A percentile compares a stretch with the other conserved stretches of the same genome.
Conservation (phyloP, 2,329 filamentous ascomycete species). For the Arthroderma uncinatum region DNA sequence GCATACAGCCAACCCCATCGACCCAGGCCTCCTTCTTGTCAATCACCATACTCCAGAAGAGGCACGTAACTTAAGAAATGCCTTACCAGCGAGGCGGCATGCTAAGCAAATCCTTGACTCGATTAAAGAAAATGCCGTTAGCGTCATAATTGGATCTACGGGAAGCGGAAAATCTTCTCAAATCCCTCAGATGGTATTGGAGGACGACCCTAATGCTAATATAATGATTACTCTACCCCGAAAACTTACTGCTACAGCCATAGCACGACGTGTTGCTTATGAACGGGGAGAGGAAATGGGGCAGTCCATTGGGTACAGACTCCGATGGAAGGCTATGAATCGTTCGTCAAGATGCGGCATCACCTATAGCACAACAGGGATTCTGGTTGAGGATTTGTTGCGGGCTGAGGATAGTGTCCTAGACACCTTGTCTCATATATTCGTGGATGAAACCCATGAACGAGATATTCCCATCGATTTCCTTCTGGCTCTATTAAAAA, state of each 20-base stretch:
- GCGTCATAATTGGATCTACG: slow-evolving; percentile 38
- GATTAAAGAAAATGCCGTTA: slow-evolving; percentile 27
- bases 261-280: slow-evolving; percentile 37
- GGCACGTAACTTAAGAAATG: not conserved
- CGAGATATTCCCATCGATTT: slow-evolving; percentile 38
- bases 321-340: slow-evolving; percentile 32
- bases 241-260: slow-evolving; percentile 38
- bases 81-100: not conserved
- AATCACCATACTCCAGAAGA: not conserved
- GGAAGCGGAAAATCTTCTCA: slow-evolving; percentile 42
- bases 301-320: slow-evolving; percentile 37
- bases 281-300: slow-evolving; percentile 36
- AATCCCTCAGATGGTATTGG: slow-evolving; percentile 42
- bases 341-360: slow-evolving; percentile 31
- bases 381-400: slow-evolving; percentile 37
- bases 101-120: slow-evolving; percentile 5
- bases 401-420: slow-evolving; percentile 30
- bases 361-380: slow-evolving; percentile 42
- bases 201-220: slow-evolving; percentile 35
- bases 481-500: slow-evolving; percentile 37
- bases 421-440: slow-evolving; percentile 36
- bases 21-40: not conserved
- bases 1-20: not conserved
- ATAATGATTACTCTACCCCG: slow-evolving; percentile 43
- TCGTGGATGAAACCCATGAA: slow-evolving; percentile 45